These are phyloP conservation scores for Trametes meyenii DNA, from an alignment of 768 basidiomycete species.

Conservation along the genomic window DNA sequence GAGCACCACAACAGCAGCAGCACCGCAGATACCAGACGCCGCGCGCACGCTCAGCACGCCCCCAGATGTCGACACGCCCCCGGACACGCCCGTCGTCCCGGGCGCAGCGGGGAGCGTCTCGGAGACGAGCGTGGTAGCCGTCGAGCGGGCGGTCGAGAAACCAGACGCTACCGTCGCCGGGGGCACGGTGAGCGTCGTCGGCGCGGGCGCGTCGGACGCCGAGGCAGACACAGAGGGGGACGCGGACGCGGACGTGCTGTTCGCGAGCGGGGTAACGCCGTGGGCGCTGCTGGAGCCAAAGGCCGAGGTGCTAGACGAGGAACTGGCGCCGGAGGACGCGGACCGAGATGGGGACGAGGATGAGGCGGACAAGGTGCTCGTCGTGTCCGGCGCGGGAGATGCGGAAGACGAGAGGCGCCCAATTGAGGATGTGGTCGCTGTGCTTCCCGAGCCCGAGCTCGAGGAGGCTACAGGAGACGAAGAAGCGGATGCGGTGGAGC, in stretches of 20 bases:
- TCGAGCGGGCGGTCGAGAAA: neutral
- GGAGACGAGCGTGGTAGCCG: neutral
- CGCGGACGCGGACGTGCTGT: too few species aligned
- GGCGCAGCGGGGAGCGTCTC: neutral
- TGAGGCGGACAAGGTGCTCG: neutral
- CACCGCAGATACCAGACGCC: too few species aligned
- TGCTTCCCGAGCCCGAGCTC: neutral
- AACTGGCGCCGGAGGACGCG: neutral
- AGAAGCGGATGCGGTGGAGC: slow-evolving; percentile 22
- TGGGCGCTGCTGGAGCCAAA: too few species aligned
- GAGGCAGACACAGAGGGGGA: neutral
- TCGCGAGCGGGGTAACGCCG: too few species aligned
- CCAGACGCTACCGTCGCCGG: neutral
- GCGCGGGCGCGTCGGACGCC: neutral
- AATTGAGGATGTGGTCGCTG: neutral
- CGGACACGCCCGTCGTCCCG: neutral
- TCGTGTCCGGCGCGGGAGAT: neutral
- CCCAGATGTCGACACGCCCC: neutral
- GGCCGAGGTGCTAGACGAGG: neutral
- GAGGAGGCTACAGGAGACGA: neutral
- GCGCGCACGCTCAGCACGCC: neutral
- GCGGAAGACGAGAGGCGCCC: neutral
- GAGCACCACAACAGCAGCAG: too few species aligned
- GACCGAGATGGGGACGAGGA: neutral
- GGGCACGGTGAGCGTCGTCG: slow-evolving; percentile 5